Conservation (phyloP, 441 rosid species). For the Kokia cookei region DNA sequence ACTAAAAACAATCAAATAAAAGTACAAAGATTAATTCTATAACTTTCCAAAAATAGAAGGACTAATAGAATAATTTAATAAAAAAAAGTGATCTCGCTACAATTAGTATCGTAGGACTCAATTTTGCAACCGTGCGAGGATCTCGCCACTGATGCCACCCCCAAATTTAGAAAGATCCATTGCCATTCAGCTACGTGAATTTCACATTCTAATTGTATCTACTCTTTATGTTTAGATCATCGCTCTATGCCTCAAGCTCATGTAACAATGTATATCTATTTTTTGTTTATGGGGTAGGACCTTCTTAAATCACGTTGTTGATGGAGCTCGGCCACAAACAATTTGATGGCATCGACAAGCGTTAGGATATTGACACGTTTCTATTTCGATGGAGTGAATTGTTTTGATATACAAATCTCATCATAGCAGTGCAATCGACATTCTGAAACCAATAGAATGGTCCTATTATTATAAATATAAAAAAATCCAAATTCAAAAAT, state of each 20-base stretch:
- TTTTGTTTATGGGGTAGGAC: neutral
- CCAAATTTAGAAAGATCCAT: neutral
- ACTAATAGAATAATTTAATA: too few species aligned
- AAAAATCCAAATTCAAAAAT: too few species aligned
- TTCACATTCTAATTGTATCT: neutral
- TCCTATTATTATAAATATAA: too few species aligned
- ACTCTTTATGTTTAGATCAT: neutral
- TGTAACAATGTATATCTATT: neutral
- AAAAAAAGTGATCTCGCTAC: too few species aligned
- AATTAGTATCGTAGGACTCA: neutral
- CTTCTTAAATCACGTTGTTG: neutral
- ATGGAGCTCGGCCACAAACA: neutral
- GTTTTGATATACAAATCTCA: conserved; percentile 14
- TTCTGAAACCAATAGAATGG: neutral
- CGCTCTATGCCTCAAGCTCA: neutral
- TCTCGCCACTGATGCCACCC: neutral
- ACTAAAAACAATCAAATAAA: too few species aligned
- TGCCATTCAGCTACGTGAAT: neutral
- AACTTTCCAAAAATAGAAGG: too few species aligned
- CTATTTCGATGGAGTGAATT: conserved; percentile 4
- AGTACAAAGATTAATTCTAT: too few species aligned
- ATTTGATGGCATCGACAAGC: too few species aligned
- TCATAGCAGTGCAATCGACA: conserved; percentile 27
- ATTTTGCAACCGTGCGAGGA: too few species aligned
- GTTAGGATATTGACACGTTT: conserved; percentile 7